Percentiles rank a stretch among this genome's conserved stretches.
Conservation (phyloP, 495 filamentous ascomycete genomes). For the Neurospora sp. region DNA sequence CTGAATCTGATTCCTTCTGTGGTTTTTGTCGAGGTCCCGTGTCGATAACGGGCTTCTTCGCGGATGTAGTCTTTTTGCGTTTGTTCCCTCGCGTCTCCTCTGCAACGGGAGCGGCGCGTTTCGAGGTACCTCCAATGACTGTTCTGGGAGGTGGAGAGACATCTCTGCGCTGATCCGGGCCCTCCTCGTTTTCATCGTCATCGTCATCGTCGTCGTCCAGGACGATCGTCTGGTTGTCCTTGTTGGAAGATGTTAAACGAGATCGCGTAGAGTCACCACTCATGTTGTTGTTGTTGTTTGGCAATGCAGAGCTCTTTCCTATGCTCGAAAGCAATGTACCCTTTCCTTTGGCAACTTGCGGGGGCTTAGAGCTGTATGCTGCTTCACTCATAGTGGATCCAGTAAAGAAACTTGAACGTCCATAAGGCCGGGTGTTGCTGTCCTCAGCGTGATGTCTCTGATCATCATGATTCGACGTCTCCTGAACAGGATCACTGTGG, state of each 20-base stretch:
- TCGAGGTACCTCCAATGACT: background rate
- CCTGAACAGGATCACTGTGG: background rate
- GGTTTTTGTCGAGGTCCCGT: background rate
- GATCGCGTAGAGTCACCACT: background rate
- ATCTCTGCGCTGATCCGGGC: background rate
- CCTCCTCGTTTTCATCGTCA: no score
- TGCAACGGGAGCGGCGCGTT: background rate
- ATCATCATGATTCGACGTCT: background rate
- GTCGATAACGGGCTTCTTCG: background rate
- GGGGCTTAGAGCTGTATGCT: background rate
- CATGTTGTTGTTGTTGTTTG: background rate
- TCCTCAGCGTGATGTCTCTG: background rate
- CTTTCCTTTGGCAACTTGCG: background rate
- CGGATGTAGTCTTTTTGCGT: background rate
- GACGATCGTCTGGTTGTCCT: constrained; percentile 2
- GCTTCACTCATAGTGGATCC: background rate
- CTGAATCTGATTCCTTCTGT: background rate
- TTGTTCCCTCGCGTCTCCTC: background rate
- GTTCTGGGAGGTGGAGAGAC: background rate
- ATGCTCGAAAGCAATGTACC: background rate
- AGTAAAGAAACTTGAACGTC: background rate
- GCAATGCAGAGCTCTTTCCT: background rate
- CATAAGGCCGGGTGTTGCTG: background rate
- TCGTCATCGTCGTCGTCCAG: constrained; percentile 10
- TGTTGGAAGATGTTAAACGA: background rate